Conservation (phyloP, 371 early-diverging fungal species). For the Apophysomyces ossiformis region DNA sequence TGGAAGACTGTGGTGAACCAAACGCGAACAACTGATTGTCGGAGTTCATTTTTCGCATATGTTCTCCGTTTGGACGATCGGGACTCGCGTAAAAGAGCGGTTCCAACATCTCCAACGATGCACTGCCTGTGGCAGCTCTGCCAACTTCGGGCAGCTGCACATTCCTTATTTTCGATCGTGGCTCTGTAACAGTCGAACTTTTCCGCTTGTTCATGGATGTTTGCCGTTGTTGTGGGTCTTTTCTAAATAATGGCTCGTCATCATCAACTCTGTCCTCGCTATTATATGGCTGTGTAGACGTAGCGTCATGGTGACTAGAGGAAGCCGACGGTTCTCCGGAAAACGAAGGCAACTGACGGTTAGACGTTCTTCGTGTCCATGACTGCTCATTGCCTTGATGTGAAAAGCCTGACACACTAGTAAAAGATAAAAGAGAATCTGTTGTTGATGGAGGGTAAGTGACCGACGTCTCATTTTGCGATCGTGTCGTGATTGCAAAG, state of each 20-base stretch:
- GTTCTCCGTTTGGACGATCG: background rate
- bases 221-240: background rate
- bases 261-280: background rate
- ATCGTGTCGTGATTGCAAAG: constrained; percentile 20
- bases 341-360: background rate
- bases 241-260: background rate
- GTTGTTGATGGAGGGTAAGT: background rate
- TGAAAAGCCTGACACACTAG: constrained; percentile 4
- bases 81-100: background rate
- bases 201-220: background rate
- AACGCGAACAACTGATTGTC: background rate
- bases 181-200: background rate
- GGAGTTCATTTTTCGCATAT: background rate
- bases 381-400: background rate
- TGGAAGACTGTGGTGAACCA: background rate
- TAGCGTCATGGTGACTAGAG: background rate
- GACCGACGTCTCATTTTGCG: constrained; percentile 7
- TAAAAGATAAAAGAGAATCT: background rate
- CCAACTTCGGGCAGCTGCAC: background rate
- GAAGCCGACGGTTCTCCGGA: background rate
- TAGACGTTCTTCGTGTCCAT: background rate
- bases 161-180: background rate
- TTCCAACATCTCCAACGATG: background rate
- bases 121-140: background rate
- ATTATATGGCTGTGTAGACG: background rate